phyloP scores from a whole-genome alignment of 176 grass and related monocot species.

The Oryza coarctata region DNA sequence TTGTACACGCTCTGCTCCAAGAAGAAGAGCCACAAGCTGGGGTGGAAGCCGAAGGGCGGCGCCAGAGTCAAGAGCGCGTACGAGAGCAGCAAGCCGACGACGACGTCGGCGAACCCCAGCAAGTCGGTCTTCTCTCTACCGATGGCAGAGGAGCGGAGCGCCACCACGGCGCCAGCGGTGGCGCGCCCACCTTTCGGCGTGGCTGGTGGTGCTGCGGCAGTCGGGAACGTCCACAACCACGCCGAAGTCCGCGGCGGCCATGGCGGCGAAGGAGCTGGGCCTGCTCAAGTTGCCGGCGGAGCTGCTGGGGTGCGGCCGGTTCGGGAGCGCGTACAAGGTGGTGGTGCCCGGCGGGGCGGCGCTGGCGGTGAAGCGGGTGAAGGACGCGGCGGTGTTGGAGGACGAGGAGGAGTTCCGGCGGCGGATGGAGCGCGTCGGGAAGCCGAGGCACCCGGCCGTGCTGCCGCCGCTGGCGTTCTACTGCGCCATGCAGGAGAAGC shows the following conservation, averaged over 20 bases:
- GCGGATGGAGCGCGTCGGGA: conserved; percentile 51
- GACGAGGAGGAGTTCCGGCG: conserved; percentile 43
- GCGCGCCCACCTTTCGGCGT: conserved; percentile 6
- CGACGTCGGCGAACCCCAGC: background rate
- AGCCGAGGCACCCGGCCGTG: conserved; percentile 46
- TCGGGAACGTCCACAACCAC: conserved; percentile 37
- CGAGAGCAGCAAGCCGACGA: conserved; percentile 17
- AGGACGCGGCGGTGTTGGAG: conserved; percentile 31
- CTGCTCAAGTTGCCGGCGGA: conserved; percentile 68
- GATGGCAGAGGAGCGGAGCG: conserved; percentile 27
- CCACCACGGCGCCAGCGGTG: background rate
- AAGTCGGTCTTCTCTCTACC: conserved; percentile 45
- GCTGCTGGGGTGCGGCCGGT: conserved; percentile 59
- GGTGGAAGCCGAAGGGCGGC: background rate
- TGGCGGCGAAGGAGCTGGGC: conserved; percentile 46
- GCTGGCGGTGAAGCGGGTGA: conserved; percentile 71
- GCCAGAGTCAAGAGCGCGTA: background rate
- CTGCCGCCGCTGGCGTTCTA: conserved; percentile 62
- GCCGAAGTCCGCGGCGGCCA: background rate
- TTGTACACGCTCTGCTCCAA: conserved; percentile 35
- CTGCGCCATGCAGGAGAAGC: conserved; percentile 69
- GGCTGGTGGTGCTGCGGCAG: conserved; percentile 38
- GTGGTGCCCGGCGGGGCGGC: conserved; percentile 37
- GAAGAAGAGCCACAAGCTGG: background rate
- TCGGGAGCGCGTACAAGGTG: conserved; percentile 78